A percentile compares a stretch with the other conserved stretches of the same genome.
These are phyloP conservation scores for Acrocalymma vagum DNA, from an alignment of 2,329 filamentous ascomycete species.

Conservation along the genomic window DNA sequence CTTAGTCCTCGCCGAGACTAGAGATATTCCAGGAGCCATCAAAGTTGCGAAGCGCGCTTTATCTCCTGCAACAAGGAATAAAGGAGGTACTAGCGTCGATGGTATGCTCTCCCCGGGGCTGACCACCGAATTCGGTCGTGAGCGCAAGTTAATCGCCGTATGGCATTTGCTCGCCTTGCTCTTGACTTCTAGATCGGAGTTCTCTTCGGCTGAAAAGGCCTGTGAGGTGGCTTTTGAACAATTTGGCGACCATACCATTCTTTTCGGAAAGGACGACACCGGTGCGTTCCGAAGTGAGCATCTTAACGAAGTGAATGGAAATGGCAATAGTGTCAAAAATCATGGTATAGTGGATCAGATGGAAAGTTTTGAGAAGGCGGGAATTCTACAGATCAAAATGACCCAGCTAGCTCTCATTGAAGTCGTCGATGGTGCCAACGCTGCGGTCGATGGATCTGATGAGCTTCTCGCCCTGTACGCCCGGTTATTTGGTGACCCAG, in stretches of 20 bases:
- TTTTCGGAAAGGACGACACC: conserved; percentile 71
- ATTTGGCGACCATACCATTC: conserved; percentile 74
- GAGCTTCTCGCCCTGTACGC: conserved; percentile 85
- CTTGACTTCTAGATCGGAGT: conserved; percentile 86
- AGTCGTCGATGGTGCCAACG: conserved; percentile 80
- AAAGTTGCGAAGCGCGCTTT: conserved; percentile 82
- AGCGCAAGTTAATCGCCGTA: conserved; percentile 75
- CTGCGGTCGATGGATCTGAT: conserved; percentile 86
- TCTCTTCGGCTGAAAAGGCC: conserved; percentile 77
- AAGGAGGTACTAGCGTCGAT: conserved; percentile 37
- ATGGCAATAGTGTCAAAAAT: conserved; percentile 19
- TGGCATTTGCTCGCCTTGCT: conserved; percentile 93
- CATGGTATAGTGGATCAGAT: conserved; percentile 76
- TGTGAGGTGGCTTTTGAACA: conserved; percentile 94
- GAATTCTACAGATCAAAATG: conserved; percentile 93
- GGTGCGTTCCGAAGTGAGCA: conserved; percentile 70
- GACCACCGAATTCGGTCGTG: conserved; percentile 52
- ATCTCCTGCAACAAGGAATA: conserved; percentile 57
- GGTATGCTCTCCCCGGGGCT: conserved; percentile 39
- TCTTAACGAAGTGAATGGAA: conserved; percentile 57
- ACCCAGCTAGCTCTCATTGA: conserved; percentile 89
- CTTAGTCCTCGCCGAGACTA: conserved; percentile 85
- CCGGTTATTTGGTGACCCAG: conserved; percentile 76
- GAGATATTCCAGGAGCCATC: conserved; percentile 82
- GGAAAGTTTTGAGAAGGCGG: conserved; percentile 83